A percentile compares a stretch with the other conserved stretches of the same genome.
phyloP scores from a whole-genome alignment of 108 stramenopile genomes.

The Cylindrotheca fusiformis region DNA sequence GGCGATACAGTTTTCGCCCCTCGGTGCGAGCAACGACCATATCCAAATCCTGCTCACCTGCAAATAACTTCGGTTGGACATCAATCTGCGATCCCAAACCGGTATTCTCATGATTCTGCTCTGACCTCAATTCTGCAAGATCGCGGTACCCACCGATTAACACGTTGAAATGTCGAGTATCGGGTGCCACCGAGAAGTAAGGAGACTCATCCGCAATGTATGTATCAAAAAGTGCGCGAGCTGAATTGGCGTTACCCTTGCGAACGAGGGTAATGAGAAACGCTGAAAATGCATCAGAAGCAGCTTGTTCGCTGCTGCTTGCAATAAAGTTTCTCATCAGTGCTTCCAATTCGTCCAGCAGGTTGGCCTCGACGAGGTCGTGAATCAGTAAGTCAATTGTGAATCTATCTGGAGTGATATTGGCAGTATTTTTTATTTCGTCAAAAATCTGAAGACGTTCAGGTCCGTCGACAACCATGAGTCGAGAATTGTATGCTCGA shows the following conservation, averaged over 20 bases:
- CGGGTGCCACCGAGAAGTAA: conserved; percentile 27
- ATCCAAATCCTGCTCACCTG: not conserved
- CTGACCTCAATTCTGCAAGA: not conserved
- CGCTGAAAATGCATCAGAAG: conserved; percentile 55
- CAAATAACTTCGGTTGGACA: not conserved
- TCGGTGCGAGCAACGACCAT: conserved; percentile 13
- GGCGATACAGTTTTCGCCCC: conserved; percentile 41
- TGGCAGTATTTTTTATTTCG: conserved; percentile 10
- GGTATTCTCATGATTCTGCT: not conserved
- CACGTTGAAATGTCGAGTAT: conserved; percentile 70
- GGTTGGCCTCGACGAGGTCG: conserved; percentile 33
- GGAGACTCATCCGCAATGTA: conserved; percentile 13
- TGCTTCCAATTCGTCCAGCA: not conserved
- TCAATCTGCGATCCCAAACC: not conserved
- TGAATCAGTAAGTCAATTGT: conserved; percentile 63
- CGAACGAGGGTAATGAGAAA: conserved; percentile 58
- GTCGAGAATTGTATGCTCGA: conserved; percentile 66
- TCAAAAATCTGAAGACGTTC: conserved; percentile 10
- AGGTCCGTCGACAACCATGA: conserved; percentile 24
- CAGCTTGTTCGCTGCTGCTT: conserved; percentile 7
- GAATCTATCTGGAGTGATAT: conserved; percentile 54
- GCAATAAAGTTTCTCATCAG: conserved; percentile 39
- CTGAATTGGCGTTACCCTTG: conserved; percentile 41
- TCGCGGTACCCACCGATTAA: conserved; percentile 60
- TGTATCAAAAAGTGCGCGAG: conserved; percentile 49